Conservation (phyloP, 2,329 filamentous ascomycete species). For the Calonectria leucothoes region DNA sequence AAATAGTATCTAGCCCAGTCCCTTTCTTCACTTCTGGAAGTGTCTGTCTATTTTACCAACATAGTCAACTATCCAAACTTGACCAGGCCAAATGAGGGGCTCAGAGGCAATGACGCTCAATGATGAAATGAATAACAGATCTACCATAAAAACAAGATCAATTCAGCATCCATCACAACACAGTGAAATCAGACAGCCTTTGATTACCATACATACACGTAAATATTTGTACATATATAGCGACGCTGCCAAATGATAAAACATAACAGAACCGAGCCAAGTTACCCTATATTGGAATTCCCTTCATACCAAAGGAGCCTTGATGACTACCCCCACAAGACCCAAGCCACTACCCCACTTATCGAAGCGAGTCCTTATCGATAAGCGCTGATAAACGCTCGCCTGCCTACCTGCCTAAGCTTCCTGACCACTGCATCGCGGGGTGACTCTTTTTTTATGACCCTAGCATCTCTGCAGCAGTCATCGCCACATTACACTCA, state of each 20-base stretch:
- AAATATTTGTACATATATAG: no score
- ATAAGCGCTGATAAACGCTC: background rate
- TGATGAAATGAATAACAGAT: background rate
- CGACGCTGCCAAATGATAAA: background rate
- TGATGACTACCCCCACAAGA: background rate
- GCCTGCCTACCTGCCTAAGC: background rate
- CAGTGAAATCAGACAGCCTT: rapidly evolving
- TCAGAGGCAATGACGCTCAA: background rate
- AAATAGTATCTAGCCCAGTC: background rate
- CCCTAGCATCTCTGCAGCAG: background rate
- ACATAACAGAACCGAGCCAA: background rate
- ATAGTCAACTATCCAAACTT: background rate
- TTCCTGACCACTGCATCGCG: conserved; percentile 4
- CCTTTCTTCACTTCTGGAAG: background rate
- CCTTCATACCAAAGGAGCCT: background rate
- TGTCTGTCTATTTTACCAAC: background rate
- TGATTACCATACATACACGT: background rate
- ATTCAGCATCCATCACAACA: background rate
- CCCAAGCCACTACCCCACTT: background rate
- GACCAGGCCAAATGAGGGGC: background rate
- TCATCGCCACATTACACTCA: background rate
- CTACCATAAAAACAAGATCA: background rate
- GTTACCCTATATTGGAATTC: background rate
- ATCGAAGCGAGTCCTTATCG: conserved; percentile 10
- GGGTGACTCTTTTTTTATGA: conserved; percentile 24